Evolutionary conservation across 2,329 filamentous ascomycete genomes (phyloP).

Genomic region (Sclerotinia trifoliorum): DNA sequence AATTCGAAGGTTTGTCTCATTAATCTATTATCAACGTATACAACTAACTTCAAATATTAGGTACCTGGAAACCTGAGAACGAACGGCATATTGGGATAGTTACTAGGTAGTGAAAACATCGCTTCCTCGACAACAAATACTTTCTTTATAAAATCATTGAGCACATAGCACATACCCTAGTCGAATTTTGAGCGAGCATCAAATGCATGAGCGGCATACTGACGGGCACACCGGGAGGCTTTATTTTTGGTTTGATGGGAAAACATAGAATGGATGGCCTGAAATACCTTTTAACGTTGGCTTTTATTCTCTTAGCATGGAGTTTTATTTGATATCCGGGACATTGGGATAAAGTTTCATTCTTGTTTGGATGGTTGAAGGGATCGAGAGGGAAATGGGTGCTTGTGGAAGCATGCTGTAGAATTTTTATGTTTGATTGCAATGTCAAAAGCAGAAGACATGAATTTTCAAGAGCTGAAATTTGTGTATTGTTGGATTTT

Average conservation of each 20-base stretch:
- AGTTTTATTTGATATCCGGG: constrained; percentile 15
- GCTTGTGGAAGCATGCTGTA: not conserved
- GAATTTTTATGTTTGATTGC: constrained; percentile 10
- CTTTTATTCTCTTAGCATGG: constrained; percentile 20
- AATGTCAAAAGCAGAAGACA: constrained; percentile 24
- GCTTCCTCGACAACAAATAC: not conserved
- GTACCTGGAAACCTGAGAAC: constrained; percentile 73
- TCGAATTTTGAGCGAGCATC: constrained; percentile 21
- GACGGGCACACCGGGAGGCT: constrained; percentile 15
- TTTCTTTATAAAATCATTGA: constrained; percentile 8
- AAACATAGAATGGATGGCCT: constrained; percentile 11
- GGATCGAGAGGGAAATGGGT: not conserved
- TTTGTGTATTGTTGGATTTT: constrained; percentile 30
- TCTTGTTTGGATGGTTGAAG: constrained; percentile 10
- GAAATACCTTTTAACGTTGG: constrained; percentile 6
- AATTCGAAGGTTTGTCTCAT: constrained; percentile 77
- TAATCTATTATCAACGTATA: not conserved
- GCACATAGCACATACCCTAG: constrained; percentile 7
- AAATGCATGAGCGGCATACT: constrained; percentile 22
- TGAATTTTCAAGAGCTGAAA: constrained; percentile 39
- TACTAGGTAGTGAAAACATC: not conserved
- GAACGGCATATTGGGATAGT: constrained; percentile 63
- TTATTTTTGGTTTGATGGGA: constrained; percentile 8
- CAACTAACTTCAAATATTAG: constrained; percentile 43
- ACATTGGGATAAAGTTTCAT: constrained; percentile 10